Evolutionary conservation across 257 asterid genomes (phyloP), one percentile per base, ranked within the genome.

Genomic region (Ajuga chamaepitys): DNA sequence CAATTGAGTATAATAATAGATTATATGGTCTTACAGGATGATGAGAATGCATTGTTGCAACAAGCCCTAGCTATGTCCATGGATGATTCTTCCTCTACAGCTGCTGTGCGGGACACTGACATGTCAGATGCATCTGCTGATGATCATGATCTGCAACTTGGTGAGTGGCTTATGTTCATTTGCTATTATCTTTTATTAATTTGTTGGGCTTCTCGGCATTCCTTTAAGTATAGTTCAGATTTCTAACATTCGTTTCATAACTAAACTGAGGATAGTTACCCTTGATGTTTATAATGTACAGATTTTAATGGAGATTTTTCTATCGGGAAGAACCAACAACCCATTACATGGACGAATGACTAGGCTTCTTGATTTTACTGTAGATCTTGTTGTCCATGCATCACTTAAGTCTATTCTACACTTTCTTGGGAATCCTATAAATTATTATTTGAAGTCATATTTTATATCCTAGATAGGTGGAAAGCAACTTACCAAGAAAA

Each of bases 41-140:
- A 94, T 80, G 99, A 94, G 81, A 94, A 86, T 71, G 96, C 96
- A 56, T 80, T 94, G 76, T 80, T 94, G 71, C 99, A 88, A 81
- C 96, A 88, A 75, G 97, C 99, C 51, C 95, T 94, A 67, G 97
- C 97, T 20, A 94, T 94, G 97, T 94, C 99, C 25, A 90, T 94
- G 97, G 95, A 90, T 73, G 96, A 88, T 62, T 58, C 95, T 60
- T 75, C 97, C 22, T 75, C 95, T 48, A 82, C 77, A 51, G 82
- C 68, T 64, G 81, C 85, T 76, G 81, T 81, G 67, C 85, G 85
- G 70, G 99, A 94, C 69, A 83, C 88, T 51, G 95, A 94, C 75
- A 94, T 94, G 97, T 70, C 97, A 32, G 99, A 94, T 80, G 95
- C 92, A 53, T 88, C 95, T 70, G 79, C 93, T 24, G 99, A 83